phyloP scores from a whole-genome alignment of 1,284 basidiomycete species.

The Coniferiporia weirii region DNA sequence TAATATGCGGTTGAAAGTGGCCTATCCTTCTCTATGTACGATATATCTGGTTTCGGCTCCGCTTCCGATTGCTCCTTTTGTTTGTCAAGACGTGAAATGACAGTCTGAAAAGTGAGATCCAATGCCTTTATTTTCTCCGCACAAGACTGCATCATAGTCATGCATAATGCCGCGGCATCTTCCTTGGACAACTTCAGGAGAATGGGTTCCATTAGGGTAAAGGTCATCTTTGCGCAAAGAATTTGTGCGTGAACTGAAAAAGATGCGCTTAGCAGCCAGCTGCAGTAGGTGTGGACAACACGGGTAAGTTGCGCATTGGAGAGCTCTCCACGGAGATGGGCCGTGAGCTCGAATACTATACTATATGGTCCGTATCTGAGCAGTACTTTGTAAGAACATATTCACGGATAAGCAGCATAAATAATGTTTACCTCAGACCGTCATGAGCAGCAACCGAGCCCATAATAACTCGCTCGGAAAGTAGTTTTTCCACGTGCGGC shows the following conservation, averaged over 20 bases:
- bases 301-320: conserved; percentile 73
- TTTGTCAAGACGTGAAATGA: conserved; percentile 43
- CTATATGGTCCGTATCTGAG: conserved; percentile 77
- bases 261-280: conserved; percentile 86
- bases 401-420: background rate
- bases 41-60: conserved; percentile 38
- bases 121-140: conserved; percentile 86
- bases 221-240: conserved; percentile 91
- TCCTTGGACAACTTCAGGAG: conserved; percentile 67
- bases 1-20: conserved; percentile 73
- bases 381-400: conserved; percentile 12
- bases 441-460: conserved; percentile 84
- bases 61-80: conserved; percentile 48
- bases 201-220: conserved; percentile 85
- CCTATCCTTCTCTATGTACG: conserved; percentile 73
- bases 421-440: conserved; percentile 56
- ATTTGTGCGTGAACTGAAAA: conserved; percentile 82
- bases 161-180: conserved; percentile 64
- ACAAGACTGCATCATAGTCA: conserved; percentile 78
- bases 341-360: conserved; percentile 90
- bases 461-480: conserved; percentile 89
- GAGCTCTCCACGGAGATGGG: conserved; percentile 86
- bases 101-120: conserved; percentile 60
- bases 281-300: conserved; percentile 83
- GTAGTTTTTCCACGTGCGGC: conserved; percentile 83